Conservation (phyloP, 2,329 filamentous ascomycete genomes). For the Penicillium sp. region DNA sequence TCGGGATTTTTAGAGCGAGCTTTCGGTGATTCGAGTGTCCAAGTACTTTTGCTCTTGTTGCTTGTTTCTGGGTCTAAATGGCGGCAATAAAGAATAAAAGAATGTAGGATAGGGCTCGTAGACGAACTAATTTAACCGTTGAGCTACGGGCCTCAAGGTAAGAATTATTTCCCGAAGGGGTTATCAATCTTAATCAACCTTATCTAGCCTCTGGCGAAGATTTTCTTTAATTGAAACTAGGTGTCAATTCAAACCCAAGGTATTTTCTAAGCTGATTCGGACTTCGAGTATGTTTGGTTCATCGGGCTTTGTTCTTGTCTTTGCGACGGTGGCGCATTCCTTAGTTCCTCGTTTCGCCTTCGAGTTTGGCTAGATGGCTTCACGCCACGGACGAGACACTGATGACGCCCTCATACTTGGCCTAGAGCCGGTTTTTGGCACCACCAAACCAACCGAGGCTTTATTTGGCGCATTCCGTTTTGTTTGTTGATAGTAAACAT, state of each 20-base stretch:
- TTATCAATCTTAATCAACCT: not conserved
- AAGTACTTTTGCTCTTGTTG: too few relatives aligned
- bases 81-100: not conserved
- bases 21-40: too few relatives aligned
- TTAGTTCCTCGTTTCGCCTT: not conserved
- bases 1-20: not conserved
- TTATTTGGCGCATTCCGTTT: slow-evolving; percentile 1
- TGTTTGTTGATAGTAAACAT: slow-evolving; percentile 8
- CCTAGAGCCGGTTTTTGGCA: not conserved
- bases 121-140: too few relatives aligned
- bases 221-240: not conserved
- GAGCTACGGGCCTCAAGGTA: not conserved
- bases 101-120: not conserved
- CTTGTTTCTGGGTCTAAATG: too few relatives aligned
- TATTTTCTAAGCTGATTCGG: not conserved
- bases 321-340: not conserved
- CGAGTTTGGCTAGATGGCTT: not conserved
- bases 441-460: not conserved
- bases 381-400: not conserved
- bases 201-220: not conserved
- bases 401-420: not conserved
- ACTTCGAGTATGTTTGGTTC: not conserved
- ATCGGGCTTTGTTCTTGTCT: not conserved
- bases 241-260: not conserved
- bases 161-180: too few relatives aligned